phyloP scores from a whole-genome alignment of 176 grass and related monocot species.

The Musa schizocarpa region DNA sequence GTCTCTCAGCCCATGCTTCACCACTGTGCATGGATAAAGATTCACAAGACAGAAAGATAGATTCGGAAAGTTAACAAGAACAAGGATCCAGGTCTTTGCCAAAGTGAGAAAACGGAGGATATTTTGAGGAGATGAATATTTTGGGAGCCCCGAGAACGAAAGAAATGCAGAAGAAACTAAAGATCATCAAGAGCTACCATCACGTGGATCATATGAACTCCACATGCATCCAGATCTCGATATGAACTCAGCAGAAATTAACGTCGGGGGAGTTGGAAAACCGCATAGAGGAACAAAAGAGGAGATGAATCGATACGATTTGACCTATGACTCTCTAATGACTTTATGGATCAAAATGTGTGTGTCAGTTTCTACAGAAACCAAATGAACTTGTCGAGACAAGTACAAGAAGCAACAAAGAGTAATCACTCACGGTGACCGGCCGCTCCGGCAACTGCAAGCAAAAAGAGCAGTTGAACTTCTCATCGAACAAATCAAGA shows the following conservation, averaged over 20 bases:
- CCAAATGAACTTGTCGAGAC: not conserved
- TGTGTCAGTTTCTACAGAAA: not conserved
- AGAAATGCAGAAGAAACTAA: too few relatives aligned
- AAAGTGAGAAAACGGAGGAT: too few relatives aligned
- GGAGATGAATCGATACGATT: not conserved
- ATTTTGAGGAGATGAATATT: too few relatives aligned
- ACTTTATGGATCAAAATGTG: not conserved
- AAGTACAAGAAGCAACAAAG: not conserved
- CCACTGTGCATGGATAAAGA: too few relatives aligned
- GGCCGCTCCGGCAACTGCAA: conserved; percentile 19
- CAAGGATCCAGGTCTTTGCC: too few relatives aligned
- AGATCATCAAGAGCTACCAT: too few relatives aligned
- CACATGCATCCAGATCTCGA: too few relatives aligned
- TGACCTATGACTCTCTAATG: not conserved
- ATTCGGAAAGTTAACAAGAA: too few relatives aligned
- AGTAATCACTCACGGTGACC: conserved; percentile 8
- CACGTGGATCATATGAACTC: too few relatives aligned
- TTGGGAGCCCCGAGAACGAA: too few relatives aligned
- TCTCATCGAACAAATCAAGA: conserved; percentile 17
- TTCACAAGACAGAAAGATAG: too few relatives aligned
- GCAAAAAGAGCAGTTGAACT: conserved; percentile 17
- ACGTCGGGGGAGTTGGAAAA: not conserved
- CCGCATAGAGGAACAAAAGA: not conserved
- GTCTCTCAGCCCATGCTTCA: too few relatives aligned
- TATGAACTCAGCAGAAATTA: not conserved